Percentiles rank a stretch among this genome's conserved stretches.
Evolutionary conservation across 1,284 basidiomycete genomes (phyloP).

Genomic region (Malassezia vespertilionis): DNA sequence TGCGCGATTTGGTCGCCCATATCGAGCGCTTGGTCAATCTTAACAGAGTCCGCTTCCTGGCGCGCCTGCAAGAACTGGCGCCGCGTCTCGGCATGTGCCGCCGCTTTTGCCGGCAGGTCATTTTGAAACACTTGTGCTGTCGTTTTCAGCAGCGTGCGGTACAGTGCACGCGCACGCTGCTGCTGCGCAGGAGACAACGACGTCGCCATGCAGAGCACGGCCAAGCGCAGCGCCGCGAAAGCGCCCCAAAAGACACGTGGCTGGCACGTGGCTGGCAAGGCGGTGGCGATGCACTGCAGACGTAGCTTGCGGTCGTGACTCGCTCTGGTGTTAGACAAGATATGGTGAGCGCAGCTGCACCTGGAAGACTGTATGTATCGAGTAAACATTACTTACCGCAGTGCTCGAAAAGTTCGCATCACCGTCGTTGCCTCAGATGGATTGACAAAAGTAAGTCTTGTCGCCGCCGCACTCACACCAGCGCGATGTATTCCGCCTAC

Average conservation of each 20-base stretch:
- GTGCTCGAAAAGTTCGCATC: slow-evolving; percentile 38
- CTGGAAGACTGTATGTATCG: slow-evolving; percentile 24
- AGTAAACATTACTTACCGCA: neutral
- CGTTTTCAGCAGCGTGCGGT: slow-evolving; percentile 37
- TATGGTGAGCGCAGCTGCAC: slow-evolving; percentile 39
- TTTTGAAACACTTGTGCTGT: slow-evolving; percentile 33
- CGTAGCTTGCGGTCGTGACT: neutral
- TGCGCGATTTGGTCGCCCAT: slow-evolving; percentile 38
- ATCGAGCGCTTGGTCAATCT: slow-evolving; percentile 33
- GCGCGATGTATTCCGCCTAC: slow-evolving; percentile 56
- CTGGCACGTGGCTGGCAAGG: neutral
- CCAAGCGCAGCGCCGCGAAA: neutral
- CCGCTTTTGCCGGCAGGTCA: slow-evolving; percentile 23
- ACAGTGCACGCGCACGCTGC: slow-evolving; percentile 31
- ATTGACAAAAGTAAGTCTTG: slow-evolving; percentile 28
- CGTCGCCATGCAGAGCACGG: slow-evolving; percentile 10
- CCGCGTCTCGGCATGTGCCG: slow-evolving; percentile 30
- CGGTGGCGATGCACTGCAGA: neutral
- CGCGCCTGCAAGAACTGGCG: slow-evolving; percentile 24
- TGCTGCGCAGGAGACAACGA: slow-evolving; percentile 30
- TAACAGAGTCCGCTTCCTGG: slow-evolving; percentile 24
- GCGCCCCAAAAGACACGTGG: neutral
- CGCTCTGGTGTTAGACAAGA: neutral
- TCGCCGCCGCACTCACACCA: slow-evolving; percentile 2
- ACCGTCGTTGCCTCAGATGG: slow-evolving; percentile 47